Evolutionary conservation across 345 rosid genomes (phyloP), one percentile per base, ranked within the genome.

Genomic region (Hirschfeldia incana): DNA sequence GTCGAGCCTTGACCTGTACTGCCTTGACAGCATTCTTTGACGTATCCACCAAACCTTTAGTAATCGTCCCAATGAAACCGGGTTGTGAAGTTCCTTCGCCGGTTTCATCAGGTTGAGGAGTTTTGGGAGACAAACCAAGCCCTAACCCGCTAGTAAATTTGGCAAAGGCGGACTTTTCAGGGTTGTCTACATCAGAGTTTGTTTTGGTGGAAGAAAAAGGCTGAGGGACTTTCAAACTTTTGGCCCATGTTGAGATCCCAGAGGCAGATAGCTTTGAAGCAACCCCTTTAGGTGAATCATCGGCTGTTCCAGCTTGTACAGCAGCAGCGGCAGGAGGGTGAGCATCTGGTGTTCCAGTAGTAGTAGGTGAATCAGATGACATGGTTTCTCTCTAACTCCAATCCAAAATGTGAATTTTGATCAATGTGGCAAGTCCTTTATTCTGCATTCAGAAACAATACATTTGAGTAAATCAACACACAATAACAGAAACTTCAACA

Each of bases 1-100:
- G 97, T 4, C 97, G 84, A 81, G 97, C 97, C 88, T 88, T 92
- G 68, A 92, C 93, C 81, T 92, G 97, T 21, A 92, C 97, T 4
- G 93, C 97, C 87, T 89, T 92, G 66, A 92, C 97, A 65, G 97
- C 94, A 85, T 84, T 92, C 88, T 90, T 92, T 13, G 94, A 92
- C 13, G 93, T 85, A 84, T 92, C 94, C 26, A 92, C 94, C 75
- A 92, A 83, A 17, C 97, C 93, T 79, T 89, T 90, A 0, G 92
- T 88, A 78, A 92, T 84, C 27, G 95, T 79, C 64, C 92, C 97
- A 83, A 92, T 44, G 16, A 92, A 86, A 83, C 95, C 87, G 30
- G 93, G 36, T 74, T 83, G 90, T 36, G 90, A 85, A 59, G 85
- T 62, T 59, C 89, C 91, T 64, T 83, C 89, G 13, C 78, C 11